phyloP scores from a whole-genome alignment of 495 filamentous ascomycete genomes.

The Hypoxylon lienhwacheense region DNA sequence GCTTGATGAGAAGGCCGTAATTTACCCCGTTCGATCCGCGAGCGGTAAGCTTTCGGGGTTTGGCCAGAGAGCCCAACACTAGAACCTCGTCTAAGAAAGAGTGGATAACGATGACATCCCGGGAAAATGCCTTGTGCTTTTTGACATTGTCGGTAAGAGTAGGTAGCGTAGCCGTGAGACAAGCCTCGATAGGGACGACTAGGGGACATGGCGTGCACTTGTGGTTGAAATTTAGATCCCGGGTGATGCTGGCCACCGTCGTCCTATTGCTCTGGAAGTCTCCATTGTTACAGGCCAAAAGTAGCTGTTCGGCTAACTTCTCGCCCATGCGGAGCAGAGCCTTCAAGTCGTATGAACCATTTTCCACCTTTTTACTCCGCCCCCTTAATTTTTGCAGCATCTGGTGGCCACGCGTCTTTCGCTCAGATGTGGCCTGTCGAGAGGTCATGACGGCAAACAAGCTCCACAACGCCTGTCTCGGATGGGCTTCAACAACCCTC shows the following conservation, averaged over 20 bases:
- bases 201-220: slow-evolving; percentile 78
- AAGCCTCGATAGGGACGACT: slow-evolving; percentile 84
- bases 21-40: slow-evolving; percentile 82
- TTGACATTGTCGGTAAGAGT: slow-evolving; percentile 67
- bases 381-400: slow-evolving; percentile 51
- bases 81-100: slow-evolving; percentile 81
- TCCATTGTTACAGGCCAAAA: slow-evolving; percentile 76
- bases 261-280: slow-evolving; percentile 67
- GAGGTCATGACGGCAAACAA: slow-evolving; percentile 75
- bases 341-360: slow-evolving; percentile 56
- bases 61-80: slow-evolving; percentile 88
- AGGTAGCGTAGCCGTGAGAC: slow-evolving; percentile 80
- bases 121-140: slow-evolving; percentile 81
- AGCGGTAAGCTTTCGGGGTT: slow-evolving; percentile 86
- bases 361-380: slow-evolving; percentile 42
- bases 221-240: slow-evolving; percentile 79
- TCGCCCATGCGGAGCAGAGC: slow-evolving; percentile 74
- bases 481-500: slow-evolving; percentile 76
- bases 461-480: slow-evolving; percentile 92
- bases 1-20: slow-evolving; percentile 93
- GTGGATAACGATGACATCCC: slow-evolving; percentile 55
- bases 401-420: slow-evolving; percentile 54
- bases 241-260: slow-evolving; percentile 66
- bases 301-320: slow-evolving; percentile 79
- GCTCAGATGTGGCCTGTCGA: slow-evolving; percentile 48